A percentile compares a stretch with the other conserved stretches of the same genome.
Conservation (phyloP, 2,329 filamentous ascomycete genomes). For the Hypoxylon sp. region DNA sequence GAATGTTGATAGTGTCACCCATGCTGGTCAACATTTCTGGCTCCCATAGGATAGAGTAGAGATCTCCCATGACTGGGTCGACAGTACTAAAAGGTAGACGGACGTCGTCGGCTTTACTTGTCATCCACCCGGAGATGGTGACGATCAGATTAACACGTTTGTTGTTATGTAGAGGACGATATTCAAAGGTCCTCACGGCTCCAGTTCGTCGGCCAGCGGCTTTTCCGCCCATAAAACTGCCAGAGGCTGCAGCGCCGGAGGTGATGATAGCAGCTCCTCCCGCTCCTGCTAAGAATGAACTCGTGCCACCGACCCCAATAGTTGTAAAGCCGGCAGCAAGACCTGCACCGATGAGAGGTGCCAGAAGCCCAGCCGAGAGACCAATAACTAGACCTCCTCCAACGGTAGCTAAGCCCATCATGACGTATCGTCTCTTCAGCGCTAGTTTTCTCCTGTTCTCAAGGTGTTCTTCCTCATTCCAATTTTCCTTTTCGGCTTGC, state of each 20-base stretch:
- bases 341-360: slow-evolving; percentile 93
- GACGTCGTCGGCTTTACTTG: slow-evolving; percentile 96
- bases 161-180: slow-evolving; percentile 96
- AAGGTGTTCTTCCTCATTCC: slow-evolving; percentile 97
- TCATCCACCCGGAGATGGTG: slow-evolving; percentile 98
- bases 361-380: slow-evolving; percentile 89
- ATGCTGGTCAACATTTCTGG: slow-evolving; percentile 98
- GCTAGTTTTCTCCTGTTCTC: slow-evolving; percentile 85
- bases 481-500: slow-evolving; percentile 92
- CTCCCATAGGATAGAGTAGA: slow-evolving; percentile 98
- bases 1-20: slow-evolving; percentile 98
- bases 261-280: slow-evolving; percentile 96
- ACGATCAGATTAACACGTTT: slow-evolving; percentile 97
- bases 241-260: slow-evolving; percentile 87
- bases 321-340: slow-evolving; percentile 95
- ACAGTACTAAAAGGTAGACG: slow-evolving; percentile 96
- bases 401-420: slow-evolving; percentile 97
- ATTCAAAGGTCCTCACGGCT: slow-evolving; percentile 96
- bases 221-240: slow-evolving; percentile 86
- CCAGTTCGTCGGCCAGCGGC: slow-evolving; percentile 91
- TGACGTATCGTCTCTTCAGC: slow-evolving; percentile 85
- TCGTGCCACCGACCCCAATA: slow-evolving; percentile 90
- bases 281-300: slow-evolving; percentile 89
- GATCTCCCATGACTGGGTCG: slow-evolving; percentile 96
- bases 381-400: slow-evolving; percentile 96